Base-by-base conservation (phyloP, 2,329 filamentous ascomycete species). In the Thielaviopsis ethacetica region DNA sequence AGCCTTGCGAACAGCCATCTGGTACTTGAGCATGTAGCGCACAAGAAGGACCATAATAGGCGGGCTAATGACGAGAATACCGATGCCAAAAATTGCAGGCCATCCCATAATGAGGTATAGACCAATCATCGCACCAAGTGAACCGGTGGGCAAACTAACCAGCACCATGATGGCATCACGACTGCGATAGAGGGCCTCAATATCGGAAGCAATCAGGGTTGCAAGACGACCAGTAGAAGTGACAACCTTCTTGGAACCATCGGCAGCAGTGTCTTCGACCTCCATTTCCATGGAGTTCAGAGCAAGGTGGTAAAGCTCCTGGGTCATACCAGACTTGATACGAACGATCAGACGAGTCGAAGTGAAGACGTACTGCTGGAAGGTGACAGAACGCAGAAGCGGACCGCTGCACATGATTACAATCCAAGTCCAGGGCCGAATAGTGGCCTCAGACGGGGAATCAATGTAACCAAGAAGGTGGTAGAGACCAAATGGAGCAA, bases 151-250 rank as follows among this genome's bases (percentile, higher is more conserved):
- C 3, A 76, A 69, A 15, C 76, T 76, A 34, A 74, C 68, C 1
- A 67, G 59, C 13, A 76, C 69, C 54, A 77, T 69, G 50, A 81
- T 68, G 10, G 79, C 68, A 62, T 82, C 79, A 44, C 78, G 72
- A 9, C 76, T 73, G 26, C 68, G 72, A 60, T 72, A 76, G 34
- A 82, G 72, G 27, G 77, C 76, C 58, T 82, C 78, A 10, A 82
- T 71, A 63, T 82, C 79, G 27, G 77, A 77, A 9, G 78, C 76
- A 76, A 82, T 81, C 57, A 82, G 70, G 59, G 79, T 82, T 15
- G 76, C 76, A 53, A 80, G 66, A 17, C 75, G 71, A 17, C 77
- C 77, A 7, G 76, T 72, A 3, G 77, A 76, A 1, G 76, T 72
- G 22, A 71, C 67, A 15, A 66, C 68, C 50, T 68, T 64, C 49